These are phyloP conservation scores for Acer saccharum DNA, from an alignment of 345 rosid genomes.

Conservation along the genomic window DNA sequence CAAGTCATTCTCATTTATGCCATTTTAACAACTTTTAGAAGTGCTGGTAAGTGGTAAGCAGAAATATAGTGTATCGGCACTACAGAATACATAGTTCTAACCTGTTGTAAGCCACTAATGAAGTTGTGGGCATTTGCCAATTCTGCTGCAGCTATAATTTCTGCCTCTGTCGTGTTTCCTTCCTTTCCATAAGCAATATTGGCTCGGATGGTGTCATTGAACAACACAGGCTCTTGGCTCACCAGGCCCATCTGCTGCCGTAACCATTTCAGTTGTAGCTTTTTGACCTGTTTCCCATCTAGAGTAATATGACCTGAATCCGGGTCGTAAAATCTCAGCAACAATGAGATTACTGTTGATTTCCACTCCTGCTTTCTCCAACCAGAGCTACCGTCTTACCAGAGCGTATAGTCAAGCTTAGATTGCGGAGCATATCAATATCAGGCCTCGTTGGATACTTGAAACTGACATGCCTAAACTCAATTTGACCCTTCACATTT, in stretches of 20 bases:
- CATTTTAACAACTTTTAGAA: no score
- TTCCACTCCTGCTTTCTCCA: constrained; percentile 52
- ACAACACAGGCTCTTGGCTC: constrained; percentile 38
- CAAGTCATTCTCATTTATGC: no score
- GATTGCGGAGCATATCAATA: constrained; percentile 29
- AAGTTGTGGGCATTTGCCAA: constrained; percentile 43
- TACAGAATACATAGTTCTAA: neutral
- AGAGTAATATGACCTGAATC: constrained; percentile 42
- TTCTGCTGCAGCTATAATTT: constrained; percentile 35
- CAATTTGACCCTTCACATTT: constrained; percentile 33
- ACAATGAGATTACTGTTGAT: constrained; percentile 35
- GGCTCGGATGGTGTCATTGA: constrained; percentile 33
- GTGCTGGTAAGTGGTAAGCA: no score
- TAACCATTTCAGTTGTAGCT: constrained; percentile 37
- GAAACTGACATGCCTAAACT: constrained; percentile 33
- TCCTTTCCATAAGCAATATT: constrained; percentile 45
- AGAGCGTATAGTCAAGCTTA: constrained; percentile 33
- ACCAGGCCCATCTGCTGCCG: constrained; percentile 44
- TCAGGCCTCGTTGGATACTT: constrained; percentile 45
- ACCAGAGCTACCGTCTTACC: constrained; percentile 48
- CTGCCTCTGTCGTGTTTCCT: constrained; percentile 32
- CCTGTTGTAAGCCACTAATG: constrained; percentile 41
- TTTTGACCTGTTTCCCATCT: constrained; percentile 34
- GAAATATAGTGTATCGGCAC: neutral
- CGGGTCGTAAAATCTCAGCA: constrained; percentile 46